Evolutionary conservation across 2,329 filamentous ascomycete genomes (phyloP).

Genomic region (Arthroderma sp.): DNA sequence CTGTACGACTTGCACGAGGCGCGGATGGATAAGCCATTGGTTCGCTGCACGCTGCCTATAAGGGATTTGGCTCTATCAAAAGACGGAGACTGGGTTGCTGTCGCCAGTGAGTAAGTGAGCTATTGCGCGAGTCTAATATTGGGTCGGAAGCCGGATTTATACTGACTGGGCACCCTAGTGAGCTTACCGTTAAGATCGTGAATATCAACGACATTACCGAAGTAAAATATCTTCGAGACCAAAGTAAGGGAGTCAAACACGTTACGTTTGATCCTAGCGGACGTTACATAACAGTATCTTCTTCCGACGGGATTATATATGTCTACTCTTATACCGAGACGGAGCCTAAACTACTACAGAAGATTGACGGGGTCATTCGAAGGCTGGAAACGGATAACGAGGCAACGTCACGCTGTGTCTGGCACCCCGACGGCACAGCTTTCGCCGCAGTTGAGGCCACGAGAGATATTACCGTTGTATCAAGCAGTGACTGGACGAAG

Average conservation of each 20-base stretch:
- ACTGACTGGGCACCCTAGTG: slow-evolving; percentile 33
- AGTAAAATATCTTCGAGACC: slow-evolving; percentile 68
- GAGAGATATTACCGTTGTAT: slow-evolving; percentile 72
- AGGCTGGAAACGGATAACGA: slow-evolving; percentile 65
- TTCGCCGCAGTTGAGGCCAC: slow-evolving; percentile 77
- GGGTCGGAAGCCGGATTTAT: no score
- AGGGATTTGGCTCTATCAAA: slow-evolving; percentile 73
- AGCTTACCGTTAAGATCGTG: slow-evolving; percentile 81
- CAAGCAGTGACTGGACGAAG: slow-evolving; percentile 78
- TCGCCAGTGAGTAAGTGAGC: slow-evolving; percentile 68
- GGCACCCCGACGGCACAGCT: slow-evolving; percentile 89
- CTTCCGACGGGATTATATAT: slow-evolving; percentile 79
- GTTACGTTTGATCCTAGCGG: slow-evolving; percentile 76
- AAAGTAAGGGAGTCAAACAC: slow-evolving; percentile 79
- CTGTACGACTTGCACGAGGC: slow-evolving; percentile 65
- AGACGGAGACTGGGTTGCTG: slow-evolving; percentile 76
- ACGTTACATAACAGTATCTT: slow-evolving; percentile 63
- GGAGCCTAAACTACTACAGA: slow-evolving; percentile 66
- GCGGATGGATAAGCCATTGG: slow-evolving; percentile 64
- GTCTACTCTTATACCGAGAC: slow-evolving; percentile 71
- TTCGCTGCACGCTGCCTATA: slow-evolving; percentile 72
- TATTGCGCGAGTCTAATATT: slow-evolving; percentile 9
- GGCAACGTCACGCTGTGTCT: slow-evolving; percentile 59
- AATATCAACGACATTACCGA: slow-evolving; percentile 64
- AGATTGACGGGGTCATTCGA: slow-evolving; percentile 75